These are phyloP conservation scores for Fragaria vesca DNA, from an alignment of 306 rosid species.

Conservation along the genomic window DNA sequence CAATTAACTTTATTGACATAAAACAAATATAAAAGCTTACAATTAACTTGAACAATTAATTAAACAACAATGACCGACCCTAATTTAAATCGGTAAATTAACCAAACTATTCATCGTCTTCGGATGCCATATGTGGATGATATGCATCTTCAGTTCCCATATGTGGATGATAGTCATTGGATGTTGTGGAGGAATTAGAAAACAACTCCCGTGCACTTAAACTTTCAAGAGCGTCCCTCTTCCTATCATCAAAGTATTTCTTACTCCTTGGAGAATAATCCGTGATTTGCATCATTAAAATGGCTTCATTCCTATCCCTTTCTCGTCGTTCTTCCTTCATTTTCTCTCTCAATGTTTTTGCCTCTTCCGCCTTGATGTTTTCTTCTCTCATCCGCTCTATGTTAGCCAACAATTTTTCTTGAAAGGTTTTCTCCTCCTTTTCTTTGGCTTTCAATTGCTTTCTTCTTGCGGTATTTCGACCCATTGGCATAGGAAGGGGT, in stretches of 20 bases:
- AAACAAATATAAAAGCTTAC: too few relatives aligned
- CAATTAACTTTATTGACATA: too few relatives aligned
- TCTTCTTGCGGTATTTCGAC: not conserved
- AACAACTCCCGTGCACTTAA: not conserved
- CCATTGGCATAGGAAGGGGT: not conserved
- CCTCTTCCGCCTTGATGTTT: not conserved
- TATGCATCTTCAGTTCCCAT: too few relatives aligned
- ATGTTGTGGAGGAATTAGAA: too few relatives aligned
- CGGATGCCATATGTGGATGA: not conserved
- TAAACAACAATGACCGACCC: too few relatives aligned
- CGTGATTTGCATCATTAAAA: not conserved
- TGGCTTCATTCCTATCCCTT: not conserved
- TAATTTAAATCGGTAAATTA: too few relatives aligned
- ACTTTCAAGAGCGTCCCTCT: not conserved
- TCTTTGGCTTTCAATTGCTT: not conserved
- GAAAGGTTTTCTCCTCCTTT: too few relatives aligned
- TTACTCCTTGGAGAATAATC: not conserved
- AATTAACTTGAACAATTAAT: too few relatives aligned
- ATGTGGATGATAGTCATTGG: not conserved
- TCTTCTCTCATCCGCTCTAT: too few relatives aligned
- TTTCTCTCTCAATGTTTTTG: not conserved
- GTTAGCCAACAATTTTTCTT: too few relatives aligned
- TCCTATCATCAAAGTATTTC: not conserved
- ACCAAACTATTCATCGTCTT: not conserved
- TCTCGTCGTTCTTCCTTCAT: not conserved